Evolutionary conservation across 805 yeast species (phyloP), one percentile per base, ranked within the genome.

Genomic region (Clavispora carvajalis): DNA sequence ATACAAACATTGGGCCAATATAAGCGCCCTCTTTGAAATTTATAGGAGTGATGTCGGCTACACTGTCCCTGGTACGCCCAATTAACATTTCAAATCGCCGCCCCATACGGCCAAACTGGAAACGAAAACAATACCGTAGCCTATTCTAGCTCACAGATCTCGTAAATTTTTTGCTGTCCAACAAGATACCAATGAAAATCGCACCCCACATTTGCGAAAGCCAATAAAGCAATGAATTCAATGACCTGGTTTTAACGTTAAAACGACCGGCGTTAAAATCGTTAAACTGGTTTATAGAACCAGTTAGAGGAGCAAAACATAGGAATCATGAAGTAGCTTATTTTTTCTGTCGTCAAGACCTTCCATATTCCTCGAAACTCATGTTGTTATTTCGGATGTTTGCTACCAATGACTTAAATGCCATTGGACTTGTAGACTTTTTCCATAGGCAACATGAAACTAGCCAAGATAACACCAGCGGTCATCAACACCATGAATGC

Each of bases 281-380:
- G 55, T 77, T 77, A 52, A 75, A 78, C 59, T 79, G 82, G 58
- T 79, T 83, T 75, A 66, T 77, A 77, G 63, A 77, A 79, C 80
- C 80, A 79, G 64, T 79, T 79, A 26, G 84, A 76, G 22, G 80
- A 69, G 48, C 76, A 73, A 56, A 79, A 79, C 75, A 77, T 70
- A 33, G 85, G 85, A 68, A 80, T 73, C 55, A 77, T 51, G 19
- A 73, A 56, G 36, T 71, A 53, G 38, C 79, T 72, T 54, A 60
- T 64, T 36, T 76, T 76, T 49, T 72, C 73, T 18, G 45, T 47
- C 39, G 50, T 54, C 45, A 74, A 61, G 36, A 68, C 57, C 33
- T 53, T 51, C 45, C 55, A 55, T 50, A 77, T 62, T 34, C 65
- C 76, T 12, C 48, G 43, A 33, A 77, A 39, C 51, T 77, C 82